Evolutionary conservation across 495 filamentous ascomycete genomes (phyloP), one percentile per base, ranked within the genome.

Genomic region (Terfezia boudieri): DNA sequence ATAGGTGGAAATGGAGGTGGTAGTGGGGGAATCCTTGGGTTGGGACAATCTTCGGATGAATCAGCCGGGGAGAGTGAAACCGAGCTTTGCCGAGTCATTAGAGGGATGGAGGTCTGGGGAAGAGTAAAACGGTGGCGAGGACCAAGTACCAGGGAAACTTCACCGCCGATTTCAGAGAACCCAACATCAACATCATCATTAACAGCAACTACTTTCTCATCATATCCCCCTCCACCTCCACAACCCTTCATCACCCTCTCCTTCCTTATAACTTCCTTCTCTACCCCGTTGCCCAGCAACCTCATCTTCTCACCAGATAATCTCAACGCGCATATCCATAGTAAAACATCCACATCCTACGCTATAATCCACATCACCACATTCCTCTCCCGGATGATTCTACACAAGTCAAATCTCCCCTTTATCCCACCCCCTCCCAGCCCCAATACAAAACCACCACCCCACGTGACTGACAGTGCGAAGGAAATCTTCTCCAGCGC

Each of bases 391-490:
- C 71, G 76, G 37, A 84, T 94, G 53, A 79, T 85, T 62, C 72
- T 92, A 22, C 82, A 90, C 65, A 75, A 84, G 56, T 79, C 86
- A 60, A 88, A 84, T 61, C 73, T 92, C 32, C 84, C 85, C 0
- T 90, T 89, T 63, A 73, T 94, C 14, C 82, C 86, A 8, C 66
- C 87, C 17, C 77, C 76, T 3, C 84, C 80, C 67, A 64, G 68
- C 3, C 16, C 49, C n/a, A 4, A 48, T 14, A 48, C 14, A 14
- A 62, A 77, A 62, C 58, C 76, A 60, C 50, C 64, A 4, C 72
- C 72, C 0, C 89, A 85, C 66, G 90, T 83, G 83, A 74, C 80
- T 22, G 71, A 77, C 8, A 87, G 81, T 55, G 83, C 84, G 9
- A 75, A 80, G 49, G 74, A 82, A 57, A 71, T 85, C 49, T 87